Conservation (phyloP, 1,139 yeast species). For the Blastobotrys raffinosifermentans region DNA sequence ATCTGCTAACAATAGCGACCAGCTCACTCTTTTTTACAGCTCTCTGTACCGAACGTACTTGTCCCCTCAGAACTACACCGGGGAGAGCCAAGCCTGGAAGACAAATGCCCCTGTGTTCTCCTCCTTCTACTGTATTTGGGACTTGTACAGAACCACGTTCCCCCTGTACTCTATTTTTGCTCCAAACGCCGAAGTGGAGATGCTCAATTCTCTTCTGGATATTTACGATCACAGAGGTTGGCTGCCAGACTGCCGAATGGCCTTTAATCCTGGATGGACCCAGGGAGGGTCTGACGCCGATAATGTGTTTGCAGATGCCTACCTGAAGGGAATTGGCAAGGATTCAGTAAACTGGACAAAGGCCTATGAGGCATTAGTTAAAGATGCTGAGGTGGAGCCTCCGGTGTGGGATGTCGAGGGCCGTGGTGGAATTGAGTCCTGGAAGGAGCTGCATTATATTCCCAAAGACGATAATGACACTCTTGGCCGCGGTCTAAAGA, state of each 20-base stretch:
- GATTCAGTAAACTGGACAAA: slow-evolving; percentile 31
- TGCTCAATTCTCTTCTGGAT: slow-evolving; percentile 32
- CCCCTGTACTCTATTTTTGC: slow-evolving; percentile 34
- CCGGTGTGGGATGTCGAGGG: slow-evolving; percentile 13
- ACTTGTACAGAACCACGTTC: slow-evolving; percentile 35
- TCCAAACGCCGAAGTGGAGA: slow-evolving; percentile 33
- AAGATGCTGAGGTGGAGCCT: slow-evolving; percentile 35
- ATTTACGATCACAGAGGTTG: slow-evolving; percentile 36
- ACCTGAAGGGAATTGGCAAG: slow-evolving; percentile 28
- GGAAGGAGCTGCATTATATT: slow-evolving; percentile 11
- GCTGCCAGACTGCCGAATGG: slow-evolving; percentile 39
- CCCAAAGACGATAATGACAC: slow-evolving; percentile 11
- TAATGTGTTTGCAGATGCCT: slow-evolving; percentile 39
- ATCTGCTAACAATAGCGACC: slow-evolving; percentile 16
- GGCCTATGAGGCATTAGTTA: slow-evolving; percentile 36
- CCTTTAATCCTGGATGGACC: slow-evolving; percentile 38
- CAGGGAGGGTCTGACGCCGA: slow-evolving; percentile 42
- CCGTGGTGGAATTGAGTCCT: slow-evolving; percentile 11
- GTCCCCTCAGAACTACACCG: slow-evolving; percentile 37
- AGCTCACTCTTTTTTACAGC: slow-evolving; percentile 30
- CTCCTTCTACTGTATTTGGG: slow-evolving; percentile 42
- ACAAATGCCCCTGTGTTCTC: slow-evolving; percentile 34
- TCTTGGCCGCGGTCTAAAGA: slow-evolving; percentile 13
- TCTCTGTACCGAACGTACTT: slow-evolving; percentile 36
- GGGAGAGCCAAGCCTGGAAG: slow-evolving; percentile 33